Evolutionary conservation across 805 yeast species (phyloP).

Genomic region (Tetrapisispora taiwanensis): DNA sequence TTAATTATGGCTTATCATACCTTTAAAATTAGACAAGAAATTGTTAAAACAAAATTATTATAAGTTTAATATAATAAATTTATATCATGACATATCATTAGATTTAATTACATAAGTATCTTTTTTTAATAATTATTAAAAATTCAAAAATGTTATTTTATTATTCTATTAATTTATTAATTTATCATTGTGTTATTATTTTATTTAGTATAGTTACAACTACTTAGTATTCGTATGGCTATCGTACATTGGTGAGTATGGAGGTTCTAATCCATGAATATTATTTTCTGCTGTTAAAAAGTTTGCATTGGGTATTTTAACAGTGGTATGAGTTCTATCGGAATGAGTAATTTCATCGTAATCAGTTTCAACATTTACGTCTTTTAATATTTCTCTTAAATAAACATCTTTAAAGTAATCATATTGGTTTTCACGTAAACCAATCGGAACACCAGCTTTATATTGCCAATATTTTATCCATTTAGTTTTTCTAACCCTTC

Average conservation of each 20-base stretch:
- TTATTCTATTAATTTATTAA: background rate
- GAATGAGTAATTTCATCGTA: slow-evolving; percentile 33
- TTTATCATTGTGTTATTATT: no score
- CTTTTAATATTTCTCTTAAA: slow-evolving; percentile 24
- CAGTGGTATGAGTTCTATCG: slow-evolving; percentile 36
- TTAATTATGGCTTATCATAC: slow-evolving; percentile 28
- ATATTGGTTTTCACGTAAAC: slow-evolving; percentile 20
- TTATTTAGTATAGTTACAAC: background rate
- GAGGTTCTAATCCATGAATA: slow-evolving; percentile 36
- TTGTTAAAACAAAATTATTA: slow-evolving; percentile 26
- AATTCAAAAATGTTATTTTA: background rate
- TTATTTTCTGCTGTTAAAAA: slow-evolving; percentile 36
- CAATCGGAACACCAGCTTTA: slow-evolving; percentile 33
- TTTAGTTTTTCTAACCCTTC: slow-evolving; percentile 35
- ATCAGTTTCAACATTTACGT: slow-evolving; percentile 23
- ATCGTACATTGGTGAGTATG: slow-evolving; percentile 22
- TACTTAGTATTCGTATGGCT: background rate
- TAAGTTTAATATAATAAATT: slow-evolving; percentile 4
- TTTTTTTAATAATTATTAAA: no score
- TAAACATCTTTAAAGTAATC: slow-evolving; percentile 21
- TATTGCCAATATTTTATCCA: slow-evolving; percentile 42
- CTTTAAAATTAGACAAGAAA: slow-evolving; percentile 28
- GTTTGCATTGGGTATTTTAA: slow-evolving; percentile 41
- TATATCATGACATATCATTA: background rate
- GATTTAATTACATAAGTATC: no score